Evolutionary conservation across 305 asterid genomes (phyloP).

Genomic region (Plantago lanceolata): DNA sequence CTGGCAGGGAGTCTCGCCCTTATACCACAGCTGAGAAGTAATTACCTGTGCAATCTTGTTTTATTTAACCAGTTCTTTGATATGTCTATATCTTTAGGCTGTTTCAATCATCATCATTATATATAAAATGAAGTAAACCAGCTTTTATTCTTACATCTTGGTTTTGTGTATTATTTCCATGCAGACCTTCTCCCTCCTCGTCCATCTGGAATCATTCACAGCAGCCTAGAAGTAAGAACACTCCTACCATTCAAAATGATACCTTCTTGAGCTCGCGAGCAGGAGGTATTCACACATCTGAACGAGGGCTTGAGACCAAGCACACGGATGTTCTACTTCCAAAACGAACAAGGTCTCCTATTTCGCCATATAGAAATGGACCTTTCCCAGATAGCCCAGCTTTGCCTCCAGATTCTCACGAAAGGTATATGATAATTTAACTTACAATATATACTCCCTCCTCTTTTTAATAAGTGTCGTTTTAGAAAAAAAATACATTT

Average conservation of each 20-base stretch:
- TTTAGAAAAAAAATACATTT: too few species aligned
- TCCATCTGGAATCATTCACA: constrained; percentile 36
- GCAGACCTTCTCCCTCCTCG: constrained; percentile 47
- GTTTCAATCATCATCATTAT: neutral
- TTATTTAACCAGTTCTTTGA: neutral
- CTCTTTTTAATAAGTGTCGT: too few species aligned
- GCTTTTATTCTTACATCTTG: neutral
- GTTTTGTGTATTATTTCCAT: neutral
- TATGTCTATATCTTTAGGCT: constrained; percentile 9
- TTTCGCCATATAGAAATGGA: constrained; percentile 33
- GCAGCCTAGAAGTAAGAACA: constrained; percentile 30
- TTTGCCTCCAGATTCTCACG: constrained; percentile 31
- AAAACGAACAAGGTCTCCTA: constrained; percentile 76
- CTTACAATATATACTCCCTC: too few species aligned
- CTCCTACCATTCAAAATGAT: constrained; percentile 34
- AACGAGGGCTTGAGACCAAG: constrained; percentile 40
- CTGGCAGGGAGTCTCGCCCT: constrained; percentile 31
- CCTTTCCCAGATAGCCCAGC: constrained; percentile 34
- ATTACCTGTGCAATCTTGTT: constrained; percentile 1
- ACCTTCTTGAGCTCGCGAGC: constrained; percentile 29
- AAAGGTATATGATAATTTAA: constrained; percentile 43
- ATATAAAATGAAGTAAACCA: neutral
- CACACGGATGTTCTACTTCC: constrained; percentile 46
- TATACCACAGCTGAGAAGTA: constrained; percentile 32
- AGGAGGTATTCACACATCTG: constrained; percentile 37